Percentiles rank a stretch among this genome's conserved stretches.
Conservation (phyloP, 208 protist genomes). For the Trypanosoma brucei region DNA sequence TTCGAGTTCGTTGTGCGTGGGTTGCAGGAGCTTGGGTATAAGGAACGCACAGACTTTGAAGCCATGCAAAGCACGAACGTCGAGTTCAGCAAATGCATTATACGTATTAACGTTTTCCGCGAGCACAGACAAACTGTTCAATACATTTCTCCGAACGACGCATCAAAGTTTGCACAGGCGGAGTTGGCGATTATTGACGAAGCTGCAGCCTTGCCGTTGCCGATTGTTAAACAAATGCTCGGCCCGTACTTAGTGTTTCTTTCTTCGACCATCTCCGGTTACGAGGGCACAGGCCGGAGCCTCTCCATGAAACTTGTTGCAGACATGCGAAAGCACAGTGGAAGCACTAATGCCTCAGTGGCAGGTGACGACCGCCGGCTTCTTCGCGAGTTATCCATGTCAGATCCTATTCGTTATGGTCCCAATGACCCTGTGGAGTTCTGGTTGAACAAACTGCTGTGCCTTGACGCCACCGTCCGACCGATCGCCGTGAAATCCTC, state of each 20-base stretch:
- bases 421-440: slow-evolving; percentile 93
- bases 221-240: slow-evolving; percentile 95
- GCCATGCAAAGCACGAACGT: slow-evolving; percentile 90
- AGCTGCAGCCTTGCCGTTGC: slow-evolving; percentile 99
- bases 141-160: slow-evolving; percentile 94
- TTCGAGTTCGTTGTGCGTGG: slow-evolving; percentile 99
- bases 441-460: slow-evolving; percentile 99
- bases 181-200: slow-evolving; percentile 99
- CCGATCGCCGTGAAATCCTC: slow-evolving; percentile 39
- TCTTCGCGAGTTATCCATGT: slow-evolving; percentile 93
- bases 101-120: slow-evolving; percentile 97
- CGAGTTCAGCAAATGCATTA: slow-evolving; percentile 95
- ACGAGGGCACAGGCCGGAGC: slow-evolving; percentile 98
- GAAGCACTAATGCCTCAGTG: slow-evolving; percentile 2
- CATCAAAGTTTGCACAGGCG: slow-evolving; percentile 91
- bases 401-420: slow-evolving; percentile 98
- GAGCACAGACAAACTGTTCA: slow-evolving; percentile 98
- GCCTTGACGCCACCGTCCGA: slow-evolving; percentile 92
- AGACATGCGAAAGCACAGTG: slow-evolving; percentile 90
- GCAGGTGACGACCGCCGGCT: slow-evolving; percentile 32
- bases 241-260: slow-evolving; percentile 98
- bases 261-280: slow-evolving; percentile 98
- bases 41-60: slow-evolving; percentile 98
- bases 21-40: slow-evolving; percentile 94
- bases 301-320: slow-evolving; percentile 99